Evolutionary conservation across 352 stramenopile species (phyloP).

Genomic region (Phytophthora hibernalis): DNA sequence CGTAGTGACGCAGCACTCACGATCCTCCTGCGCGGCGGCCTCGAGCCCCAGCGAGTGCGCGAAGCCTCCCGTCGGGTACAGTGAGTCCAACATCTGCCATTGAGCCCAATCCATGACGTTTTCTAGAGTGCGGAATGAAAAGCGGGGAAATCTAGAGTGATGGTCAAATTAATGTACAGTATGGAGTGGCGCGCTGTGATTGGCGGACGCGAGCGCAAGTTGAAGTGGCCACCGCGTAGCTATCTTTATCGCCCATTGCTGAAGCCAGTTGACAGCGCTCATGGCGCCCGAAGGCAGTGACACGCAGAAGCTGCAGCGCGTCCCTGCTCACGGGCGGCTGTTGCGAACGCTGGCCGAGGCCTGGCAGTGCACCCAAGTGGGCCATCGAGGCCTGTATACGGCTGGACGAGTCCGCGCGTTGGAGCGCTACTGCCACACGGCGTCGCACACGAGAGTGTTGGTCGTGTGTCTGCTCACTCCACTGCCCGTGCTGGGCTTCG

Average conservation of each 20-base stretch:
- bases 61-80: slow-evolving; percentile 86
- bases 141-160: slow-evolving; percentile 12
- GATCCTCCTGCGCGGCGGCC: slow-evolving; percentile 75
- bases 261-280: too few relatives aligned
- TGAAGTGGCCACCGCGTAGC: slow-evolving; percentile 6
- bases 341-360: not conserved
- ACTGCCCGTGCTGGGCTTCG: slow-evolving; percentile 12
- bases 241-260: too few relatives aligned
- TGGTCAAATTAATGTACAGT: slow-evolving; percentile 15
- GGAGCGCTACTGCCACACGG: slow-evolving; percentile 20
- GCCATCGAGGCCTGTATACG: slow-evolving; percentile 17
- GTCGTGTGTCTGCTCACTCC: slow-evolving; percentile 25
- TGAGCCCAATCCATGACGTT: slow-evolving; percentile 68
- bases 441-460: slow-evolving; percentile 10
- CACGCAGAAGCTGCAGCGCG: not conserved
- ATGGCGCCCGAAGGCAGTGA: not conserved
- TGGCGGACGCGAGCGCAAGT: slow-evolving; percentile 9
- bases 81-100: slow-evolving; percentile 87
- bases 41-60: slow-evolving; percentile 84
- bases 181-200: not conserved
- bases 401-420: slow-evolving; percentile 7
- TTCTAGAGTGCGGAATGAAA: slow-evolving; percentile 9
- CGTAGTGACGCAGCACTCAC: slow-evolving; percentile 54
- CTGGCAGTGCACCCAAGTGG: slow-evolving; percentile 19
- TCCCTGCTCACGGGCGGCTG: not conserved